These are phyloP conservation scores for Diutina pseudorugosa DNA, from an alignment of 1,139 yeast species.

Conservation along the genomic window DNA sequence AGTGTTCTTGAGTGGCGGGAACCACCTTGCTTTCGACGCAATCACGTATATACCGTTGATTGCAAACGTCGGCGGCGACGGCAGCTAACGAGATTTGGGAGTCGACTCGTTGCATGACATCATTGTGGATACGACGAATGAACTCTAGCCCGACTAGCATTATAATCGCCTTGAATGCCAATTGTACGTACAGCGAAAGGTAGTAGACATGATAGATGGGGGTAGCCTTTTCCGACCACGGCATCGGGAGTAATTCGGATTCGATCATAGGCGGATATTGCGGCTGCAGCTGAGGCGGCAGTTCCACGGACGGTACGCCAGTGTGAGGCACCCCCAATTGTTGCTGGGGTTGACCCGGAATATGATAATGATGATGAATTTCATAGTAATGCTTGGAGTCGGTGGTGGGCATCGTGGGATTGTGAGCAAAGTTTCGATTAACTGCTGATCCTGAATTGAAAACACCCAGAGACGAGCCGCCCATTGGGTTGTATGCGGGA, in stretches of 20 bases:
- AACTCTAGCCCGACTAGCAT: slow-evolving; percentile 30
- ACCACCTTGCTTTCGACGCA: slow-evolving; percentile 35
- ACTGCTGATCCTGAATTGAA: not conserved
- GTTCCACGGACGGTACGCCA: too few relatives aligned
- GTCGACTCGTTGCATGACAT: slow-evolving; percentile 36
- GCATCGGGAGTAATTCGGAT: slow-evolving; percentile 21
- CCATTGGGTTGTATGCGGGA: not conserved
- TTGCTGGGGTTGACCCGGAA: not conserved
- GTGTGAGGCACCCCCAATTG: not conserved
- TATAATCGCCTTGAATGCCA: slow-evolving; percentile 32
- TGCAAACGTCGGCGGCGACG: slow-evolving; percentile 36
- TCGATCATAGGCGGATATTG: not conserved
- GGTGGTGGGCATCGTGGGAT: not conserved
- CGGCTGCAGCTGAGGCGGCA: not conserved
- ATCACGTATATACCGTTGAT: slow-evolving; percentile 40
- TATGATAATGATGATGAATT: slow-evolving; percentile 1
- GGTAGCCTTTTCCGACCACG: slow-evolving; percentile 29
- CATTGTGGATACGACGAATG: slow-evolving; percentile 35
- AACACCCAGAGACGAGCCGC: not conserved
- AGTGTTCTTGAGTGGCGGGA: slow-evolving; percentile 40
- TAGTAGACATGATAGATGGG: slow-evolving; percentile 38
- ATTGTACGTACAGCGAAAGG: slow-evolving; percentile 47
- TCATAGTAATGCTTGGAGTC: not conserved
- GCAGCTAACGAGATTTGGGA: slow-evolving; percentile 24
- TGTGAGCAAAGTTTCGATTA: not conserved